phyloP scores from a whole-genome alignment of 164 flowering plant species.

The Magnolia officinalis region DNA sequence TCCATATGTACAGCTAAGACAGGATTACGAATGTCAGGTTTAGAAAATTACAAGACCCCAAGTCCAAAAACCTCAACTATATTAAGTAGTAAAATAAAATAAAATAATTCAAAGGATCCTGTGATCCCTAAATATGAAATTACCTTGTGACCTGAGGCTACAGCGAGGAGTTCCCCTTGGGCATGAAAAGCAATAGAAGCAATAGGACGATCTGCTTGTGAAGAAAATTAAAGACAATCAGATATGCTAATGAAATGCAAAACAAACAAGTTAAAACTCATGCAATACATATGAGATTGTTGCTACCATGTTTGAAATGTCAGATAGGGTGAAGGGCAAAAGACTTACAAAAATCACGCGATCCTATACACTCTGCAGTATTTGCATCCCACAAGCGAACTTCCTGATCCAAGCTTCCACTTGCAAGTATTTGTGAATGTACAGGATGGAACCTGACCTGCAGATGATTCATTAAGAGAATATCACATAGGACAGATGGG shows the following conservation, averaged over 20 bases:
- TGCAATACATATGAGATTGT: not conserved
- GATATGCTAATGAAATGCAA: not conserved
- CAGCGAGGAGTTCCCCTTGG: slow-evolving; percentile 84
- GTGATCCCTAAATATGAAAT: not conserved
- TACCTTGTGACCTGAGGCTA: slow-evolving; percentile 98
- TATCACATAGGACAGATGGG: not conserved
- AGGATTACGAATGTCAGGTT: slow-evolving; percentile 10
- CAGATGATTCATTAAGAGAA: slow-evolving; percentile 14
- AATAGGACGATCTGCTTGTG: slow-evolving; percentile 78
- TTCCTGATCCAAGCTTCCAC: slow-evolving; percentile 98
- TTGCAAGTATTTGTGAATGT: slow-evolving; percentile 74
- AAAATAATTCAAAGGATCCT: not conserved
- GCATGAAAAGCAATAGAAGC: slow-evolving; percentile 99
- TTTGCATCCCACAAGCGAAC: slow-evolving; percentile 94
- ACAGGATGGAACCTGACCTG: slow-evolving; percentile 96
- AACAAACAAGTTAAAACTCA: not conserved
- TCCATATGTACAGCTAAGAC: slow-evolving; percentile 81
- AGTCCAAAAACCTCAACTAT: not conserved
- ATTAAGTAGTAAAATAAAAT: not conserved
- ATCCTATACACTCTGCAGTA: slow-evolving; percentile 80
- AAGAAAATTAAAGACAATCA: not conserved
- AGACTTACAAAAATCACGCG: slow-evolving; percentile 78
- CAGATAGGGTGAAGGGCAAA: not conserved
- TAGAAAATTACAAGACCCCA: not conserved
- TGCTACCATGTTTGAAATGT: not conserved